Evolutionary conservation across 441 rosid species (phyloP).

Genomic region (Erodium trifolium): DNA sequence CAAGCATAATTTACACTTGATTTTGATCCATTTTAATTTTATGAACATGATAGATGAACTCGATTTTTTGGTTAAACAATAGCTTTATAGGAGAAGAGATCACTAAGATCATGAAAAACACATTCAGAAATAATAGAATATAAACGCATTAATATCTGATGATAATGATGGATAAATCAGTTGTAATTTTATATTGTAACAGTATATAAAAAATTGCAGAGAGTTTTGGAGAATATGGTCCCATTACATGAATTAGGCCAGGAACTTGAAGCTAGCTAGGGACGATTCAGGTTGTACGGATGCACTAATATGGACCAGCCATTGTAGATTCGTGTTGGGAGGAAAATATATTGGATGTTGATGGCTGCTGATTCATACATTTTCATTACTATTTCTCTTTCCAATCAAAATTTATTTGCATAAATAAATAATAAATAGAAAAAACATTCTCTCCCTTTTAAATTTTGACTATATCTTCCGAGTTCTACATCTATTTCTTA

Average conservation of each 20-base stretch:
- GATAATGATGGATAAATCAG: background rate
- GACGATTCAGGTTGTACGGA: slow-evolving; percentile 2
- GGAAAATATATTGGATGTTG: background rate
- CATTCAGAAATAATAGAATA: too few species aligned
- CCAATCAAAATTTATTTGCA: too few species aligned
- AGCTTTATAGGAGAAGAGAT: too few species aligned
- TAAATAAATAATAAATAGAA: too few species aligned
- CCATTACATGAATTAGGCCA: background rate
- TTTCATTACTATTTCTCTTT: too few species aligned
- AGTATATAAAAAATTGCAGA: too few species aligned
- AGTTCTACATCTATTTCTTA: too few species aligned
- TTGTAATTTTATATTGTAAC: background rate
- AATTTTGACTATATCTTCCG: too few species aligned
- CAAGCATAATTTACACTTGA: background rate
- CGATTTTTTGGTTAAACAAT: too few species aligned
- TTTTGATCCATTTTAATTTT: background rate
- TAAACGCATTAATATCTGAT: too few species aligned
- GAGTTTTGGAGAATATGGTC: background rate
- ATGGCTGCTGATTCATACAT: background rate
- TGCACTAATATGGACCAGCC: background rate
- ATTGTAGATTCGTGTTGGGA: background rate
- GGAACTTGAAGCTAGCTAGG: background rate
- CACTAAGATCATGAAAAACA: too few species aligned
- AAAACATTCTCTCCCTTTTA: too few species aligned
- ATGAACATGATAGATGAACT: background rate